These are phyloP conservation scores for thale cress (Arabidopsis thaliana) DNA, from an alignment of 345 rosid species.

Conservation along the genomic window TAIR10.1 NC_003075.7:1562501-1563000, in stretches of 20 bases:
- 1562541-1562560: constrained; percentile 28
- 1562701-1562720: constrained; percentile 51
- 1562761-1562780: constrained; percentile 56
- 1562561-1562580: constrained; percentile 32
- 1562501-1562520: constrained; percentile 33
- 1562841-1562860: constrained; percentile 63
- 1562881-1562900: constrained; percentile 56
- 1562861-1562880: constrained; percentile 62
- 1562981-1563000: background rate
- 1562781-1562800: constrained; percentile 60
- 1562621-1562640: constrained; percentile 62
- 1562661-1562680: constrained; percentile 63
- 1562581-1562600: constrained; percentile 52
- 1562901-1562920: constrained; percentile 43
- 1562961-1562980: background rate
- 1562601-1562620: constrained; percentile 59
- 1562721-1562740: constrained; percentile 64
- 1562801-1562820: constrained; percentile 75
- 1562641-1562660: constrained; percentile 60
- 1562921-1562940: background rate
- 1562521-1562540: background rate
- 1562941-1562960: background rate
- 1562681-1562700: constrained; percentile 67
- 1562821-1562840: constrained; percentile 70
- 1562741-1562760: constrained; percentile 57